Evolutionary conservation across 2,329 filamentous ascomycete genomes (phyloP).

Genomic region (Myrmaecium sp.): DNA sequence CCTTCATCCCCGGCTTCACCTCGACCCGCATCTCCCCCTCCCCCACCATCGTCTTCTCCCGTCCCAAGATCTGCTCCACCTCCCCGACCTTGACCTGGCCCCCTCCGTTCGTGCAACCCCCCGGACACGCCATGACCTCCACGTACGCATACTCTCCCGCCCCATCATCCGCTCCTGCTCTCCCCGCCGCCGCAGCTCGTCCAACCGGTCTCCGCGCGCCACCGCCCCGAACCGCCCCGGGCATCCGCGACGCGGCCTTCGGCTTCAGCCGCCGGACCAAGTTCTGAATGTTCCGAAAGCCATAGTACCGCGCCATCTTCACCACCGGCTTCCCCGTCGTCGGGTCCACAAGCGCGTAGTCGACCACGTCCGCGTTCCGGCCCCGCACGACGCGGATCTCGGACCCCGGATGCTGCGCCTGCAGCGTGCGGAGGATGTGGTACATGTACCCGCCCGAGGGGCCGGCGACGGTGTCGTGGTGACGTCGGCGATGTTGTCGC

Average conservation of each 20-base stretch:
- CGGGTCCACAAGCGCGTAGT: conserved; percentile 52
- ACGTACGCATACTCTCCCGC: conserved; percentile 66
- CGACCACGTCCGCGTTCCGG: conserved; percentile 78
- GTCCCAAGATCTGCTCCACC: conserved; percentile 29
- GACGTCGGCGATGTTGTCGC: conserved; percentile 17
- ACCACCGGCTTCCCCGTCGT: conserved; percentile 14
- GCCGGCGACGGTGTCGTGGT: conserved; percentile 41
- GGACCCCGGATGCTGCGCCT: conserved; percentile 53
- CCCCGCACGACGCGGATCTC: conserved; percentile 55
- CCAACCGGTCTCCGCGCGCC: conserved; percentile 49
- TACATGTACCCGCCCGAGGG: conserved; percentile 80
- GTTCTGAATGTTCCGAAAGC: conserved; percentile 97
- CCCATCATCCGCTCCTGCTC: conserved; percentile 35
- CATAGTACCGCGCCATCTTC: conserved; percentile 65
- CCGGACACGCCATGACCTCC: conserved; percentile 97
- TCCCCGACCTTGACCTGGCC: conserved; percentile 90
- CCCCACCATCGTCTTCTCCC: conserved; percentile 9
- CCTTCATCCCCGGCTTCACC: conserved; percentile 49
- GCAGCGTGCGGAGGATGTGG: conserved; percentile 63
- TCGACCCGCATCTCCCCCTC: conserved; percentile 16
- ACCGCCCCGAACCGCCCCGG: conserved; percentile 13
- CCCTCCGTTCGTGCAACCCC: conserved; percentile 95
- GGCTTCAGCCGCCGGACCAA: conserved; percentile 85
- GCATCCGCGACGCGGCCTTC: conserved; percentile 43
- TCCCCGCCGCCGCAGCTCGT: conserved; percentile 40